Conservation (phyloP, 768 basidiomycete species). For the Lanmaoa rubissima region DNA sequence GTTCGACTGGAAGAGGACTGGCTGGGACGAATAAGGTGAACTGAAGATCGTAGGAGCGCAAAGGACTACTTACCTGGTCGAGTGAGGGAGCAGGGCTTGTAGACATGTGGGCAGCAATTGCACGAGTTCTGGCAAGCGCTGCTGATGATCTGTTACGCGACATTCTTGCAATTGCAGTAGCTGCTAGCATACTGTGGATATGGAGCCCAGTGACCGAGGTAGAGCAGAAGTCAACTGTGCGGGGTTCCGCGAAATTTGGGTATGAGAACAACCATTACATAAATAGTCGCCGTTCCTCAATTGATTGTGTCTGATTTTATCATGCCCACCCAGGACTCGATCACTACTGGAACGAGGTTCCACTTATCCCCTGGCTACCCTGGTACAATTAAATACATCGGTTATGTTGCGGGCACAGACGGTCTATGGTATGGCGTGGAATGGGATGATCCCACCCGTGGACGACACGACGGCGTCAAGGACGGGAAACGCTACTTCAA, state of each 20-base stretch:
- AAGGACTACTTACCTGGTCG: slow-evolving; percentile 24
- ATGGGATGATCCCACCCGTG: slow-evolving; percentile 85
- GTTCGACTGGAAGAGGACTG: slow-evolving; percentile 70
- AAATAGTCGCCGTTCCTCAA: slow-evolving; percentile 1
- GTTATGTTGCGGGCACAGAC: slow-evolving; percentile 56
- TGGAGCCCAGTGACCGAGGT: background rate
- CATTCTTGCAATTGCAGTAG: slow-evolving; percentile 28
- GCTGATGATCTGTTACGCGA: slow-evolving; percentile 26
- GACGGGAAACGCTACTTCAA: slow-evolving; percentile 76
- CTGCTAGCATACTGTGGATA: slow-evolving; percentile 28
- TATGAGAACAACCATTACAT: slow-evolving; percentile 13
- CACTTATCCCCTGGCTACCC: slow-evolving; percentile 44
- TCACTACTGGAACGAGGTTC: slow-evolving; percentile 55
- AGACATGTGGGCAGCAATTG: slow-evolving; percentile 37
- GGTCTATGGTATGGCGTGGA: slow-evolving; percentile 95
- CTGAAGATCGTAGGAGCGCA: background rate
- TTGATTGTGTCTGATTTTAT: background rate
- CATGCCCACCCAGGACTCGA: slow-evolving; percentile 15
- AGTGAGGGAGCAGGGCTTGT: slow-evolving; percentile 18
- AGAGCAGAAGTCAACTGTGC: background rate
- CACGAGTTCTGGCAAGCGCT: slow-evolving; percentile 29
- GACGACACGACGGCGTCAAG: slow-evolving; percentile 85
- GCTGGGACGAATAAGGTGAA: slow-evolving; percentile 30
- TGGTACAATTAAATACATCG: slow-evolving; percentile 72
- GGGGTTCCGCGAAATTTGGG: slow-evolving; percentile 9